Conservation (phyloP, 805 yeast genomes). For the Candida pseudoglaebosa region DNA sequence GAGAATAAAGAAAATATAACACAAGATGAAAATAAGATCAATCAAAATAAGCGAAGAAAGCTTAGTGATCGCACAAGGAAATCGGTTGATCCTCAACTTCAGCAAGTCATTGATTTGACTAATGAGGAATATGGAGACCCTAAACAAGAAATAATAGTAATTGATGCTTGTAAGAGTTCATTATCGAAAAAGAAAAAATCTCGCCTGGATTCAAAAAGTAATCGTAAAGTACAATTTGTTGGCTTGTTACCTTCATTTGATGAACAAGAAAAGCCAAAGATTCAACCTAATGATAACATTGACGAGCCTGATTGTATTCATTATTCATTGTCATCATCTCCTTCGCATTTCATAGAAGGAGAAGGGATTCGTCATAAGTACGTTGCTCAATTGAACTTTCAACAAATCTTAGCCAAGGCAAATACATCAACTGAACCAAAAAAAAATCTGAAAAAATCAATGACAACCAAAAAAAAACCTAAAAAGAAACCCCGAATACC, state of each 20-base stretch:
- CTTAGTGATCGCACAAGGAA: background rate
- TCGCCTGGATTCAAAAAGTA: background rate
- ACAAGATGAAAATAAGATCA: background rate
- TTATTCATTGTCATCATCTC: slow-evolving; percentile 23
- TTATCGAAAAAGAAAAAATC: background rate
- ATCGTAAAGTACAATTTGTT: slow-evolving; percentile 8
- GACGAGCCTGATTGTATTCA: slow-evolving; percentile 12
- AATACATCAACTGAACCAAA: slow-evolving; percentile 5
- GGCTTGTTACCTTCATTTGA: slow-evolving; percentile 17
- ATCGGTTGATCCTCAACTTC: slow-evolving; percentile 3
- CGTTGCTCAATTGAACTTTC: slow-evolving; percentile 26
- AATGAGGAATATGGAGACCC: slow-evolving; percentile 10
- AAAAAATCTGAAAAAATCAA: background rate
- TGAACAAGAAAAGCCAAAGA: slow-evolving; percentile 6
- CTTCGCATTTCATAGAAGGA: slow-evolving; percentile 22
- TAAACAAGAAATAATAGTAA: slow-evolving; percentile 16
- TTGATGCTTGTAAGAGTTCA: slow-evolving; percentile 20
- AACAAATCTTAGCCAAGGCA: slow-evolving; percentile 23
- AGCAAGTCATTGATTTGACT: slow-evolving; percentile 15
- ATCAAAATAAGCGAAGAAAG: background rate
- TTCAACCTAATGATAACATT: slow-evolving; percentile 6
- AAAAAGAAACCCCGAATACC: slow-evolving; percentile 1
- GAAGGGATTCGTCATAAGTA: slow-evolving; percentile 20
- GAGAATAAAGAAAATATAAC: background rate
- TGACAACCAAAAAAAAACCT: background rate